Base-by-base conservation (phyloP, 1,284 basidiomycete genomes). In the Leccinum fuscescens region DNA sequence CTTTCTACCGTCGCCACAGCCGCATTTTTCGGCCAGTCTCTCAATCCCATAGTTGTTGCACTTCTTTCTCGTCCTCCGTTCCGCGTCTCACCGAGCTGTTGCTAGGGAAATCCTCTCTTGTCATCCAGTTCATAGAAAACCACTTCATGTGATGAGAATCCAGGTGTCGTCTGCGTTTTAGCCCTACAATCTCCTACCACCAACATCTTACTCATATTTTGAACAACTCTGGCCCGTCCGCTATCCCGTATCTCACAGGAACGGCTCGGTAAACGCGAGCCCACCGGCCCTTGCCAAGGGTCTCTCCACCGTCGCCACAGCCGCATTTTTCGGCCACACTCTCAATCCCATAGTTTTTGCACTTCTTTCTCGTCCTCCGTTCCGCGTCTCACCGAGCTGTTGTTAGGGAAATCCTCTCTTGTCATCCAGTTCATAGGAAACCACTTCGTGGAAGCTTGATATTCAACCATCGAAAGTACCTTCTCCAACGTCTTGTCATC, bases 401-500 rank as follows among this genome's bases (percentile, higher is more conserved):
- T 58, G 50, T 29, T 77, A 92, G 90, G 89, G 69, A 93, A 93
- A 78, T 91, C 87, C 15, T 93, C 89, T 42, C 81, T 93, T 64
- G 86, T 89, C 57, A 79, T 88, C 62, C 86, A 89, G 74, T 90
- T 85, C 76, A 84, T 88, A 72, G 85, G 89, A 78, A 78, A 84
- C 75, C 72, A 83, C 72, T 80, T 86, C 71, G 85, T 91, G 73
- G 91, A 93, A 63, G 83, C 86, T 22, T 94, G 97, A 82, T 96
- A 94, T 76, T 96, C 96, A 20, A 98, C 96, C 63, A 98, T 98
- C 74, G 96, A 98, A 77, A 86, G 83, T 68, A 93, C 91, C 50
- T 93, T 93, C 74, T 83, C 87, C 65, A 98, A 97, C 71, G 85
- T 22, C 22, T 22, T 22, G 22, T 22, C 22, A 22, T 22, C 22